phyloP scores from a whole-genome alignment of 78 protist species.

The Reticulomyxa filosa region DNA sequence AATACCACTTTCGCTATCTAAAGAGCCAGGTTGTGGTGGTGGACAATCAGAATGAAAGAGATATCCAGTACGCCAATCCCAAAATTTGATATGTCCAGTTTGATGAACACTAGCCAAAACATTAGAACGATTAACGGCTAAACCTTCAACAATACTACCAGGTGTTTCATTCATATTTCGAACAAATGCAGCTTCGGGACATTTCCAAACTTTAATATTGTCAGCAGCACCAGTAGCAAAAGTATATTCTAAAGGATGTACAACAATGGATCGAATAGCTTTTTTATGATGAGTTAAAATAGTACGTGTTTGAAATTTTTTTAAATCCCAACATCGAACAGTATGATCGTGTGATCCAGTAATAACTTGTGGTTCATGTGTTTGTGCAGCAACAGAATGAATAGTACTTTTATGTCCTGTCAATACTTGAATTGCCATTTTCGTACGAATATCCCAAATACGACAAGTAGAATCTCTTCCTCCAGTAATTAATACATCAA shows the following conservation, averaged over 20 bases:
- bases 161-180: conserved; percentile 61
- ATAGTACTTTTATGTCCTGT: neutral
- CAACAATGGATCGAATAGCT: conserved; percentile 48
- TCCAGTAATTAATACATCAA: conserved; percentile 88
- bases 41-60: conserved; percentile 50
- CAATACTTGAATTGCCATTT: conserved; percentile 27
- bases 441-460: conserved; percentile 90
- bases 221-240: conserved; percentile 75
- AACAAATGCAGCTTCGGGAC: conserved; percentile 74
- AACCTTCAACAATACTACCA: conserved; percentile 50
- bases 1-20: conserved; percentile 60
- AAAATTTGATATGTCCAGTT: conserved; percentile 64
- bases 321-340: conserved; percentile 86
- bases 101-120: conserved; percentile 26
- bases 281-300: conserved; percentile 92
- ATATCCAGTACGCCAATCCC: conserved; percentile 84
- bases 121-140: conserved; percentile 43
- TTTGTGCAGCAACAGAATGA: neutral
- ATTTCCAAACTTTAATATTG: conserved; percentile 80
- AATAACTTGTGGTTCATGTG: conserved; percentile 15
- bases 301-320: conserved; percentile 20
- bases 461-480: conserved; percentile 65
- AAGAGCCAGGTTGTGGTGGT: conserved; percentile 19
- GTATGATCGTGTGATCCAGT: conserved; percentile 60
- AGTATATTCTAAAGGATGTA: conserved; percentile 68